Evolutionary conservation across 495 filamentous ascomycete genomes (phyloP), one percentile per base, ranked within the genome.

Genomic region (Cercophora newfieldiana): DNA sequence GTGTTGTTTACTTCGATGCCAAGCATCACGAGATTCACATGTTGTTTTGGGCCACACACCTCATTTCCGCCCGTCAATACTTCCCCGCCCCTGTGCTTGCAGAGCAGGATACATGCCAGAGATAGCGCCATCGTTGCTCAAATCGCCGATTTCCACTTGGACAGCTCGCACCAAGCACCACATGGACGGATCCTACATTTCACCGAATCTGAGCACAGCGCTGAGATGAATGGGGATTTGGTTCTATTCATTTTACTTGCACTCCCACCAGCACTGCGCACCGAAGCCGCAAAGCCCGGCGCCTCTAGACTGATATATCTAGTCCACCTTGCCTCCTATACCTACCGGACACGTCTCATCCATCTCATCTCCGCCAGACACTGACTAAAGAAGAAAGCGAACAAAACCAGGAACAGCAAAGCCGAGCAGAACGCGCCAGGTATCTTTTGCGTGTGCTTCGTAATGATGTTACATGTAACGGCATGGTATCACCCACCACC

Each of bases 401-500:
- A 55, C 12, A 55, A 55, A 54, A 22, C 18, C 22, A 55, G 25
- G 7, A 18, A 14, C 26, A 44, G 51, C 26, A 28, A n/a, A 25
- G 51, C 51, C 26, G 51, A 55, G 51, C 51, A 55, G 51, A 55
- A 55, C 22, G 22, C 51, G 51, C 51, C 51, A 55, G 51, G 26
- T 55, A 26, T 55, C 51, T 55, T 55, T 5, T 44, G 37, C 37
- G 37, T 44, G 37, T 33, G 30, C 10, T 10, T 53, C 19, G 49
- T 55, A 55, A 22, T 53, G 50, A 22, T 53, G 50, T 55, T 55
- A 55, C 51, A 55, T 55, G 51, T 55, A 55, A n/a, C 51, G 25
- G 37, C 37, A 16, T 44, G 37, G 37, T 44, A 44, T 44, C 37
- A 44, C 37, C 37, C 37, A 14, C 37, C 37, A 44, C 12, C 37